A percentile compares a stretch with the other conserved stretches of the same genome.
Evolutionary conservation across 768 basidiomycete species (phyloP).

Genomic region (Tylopilus plumbeoviolaceoides): DNA sequence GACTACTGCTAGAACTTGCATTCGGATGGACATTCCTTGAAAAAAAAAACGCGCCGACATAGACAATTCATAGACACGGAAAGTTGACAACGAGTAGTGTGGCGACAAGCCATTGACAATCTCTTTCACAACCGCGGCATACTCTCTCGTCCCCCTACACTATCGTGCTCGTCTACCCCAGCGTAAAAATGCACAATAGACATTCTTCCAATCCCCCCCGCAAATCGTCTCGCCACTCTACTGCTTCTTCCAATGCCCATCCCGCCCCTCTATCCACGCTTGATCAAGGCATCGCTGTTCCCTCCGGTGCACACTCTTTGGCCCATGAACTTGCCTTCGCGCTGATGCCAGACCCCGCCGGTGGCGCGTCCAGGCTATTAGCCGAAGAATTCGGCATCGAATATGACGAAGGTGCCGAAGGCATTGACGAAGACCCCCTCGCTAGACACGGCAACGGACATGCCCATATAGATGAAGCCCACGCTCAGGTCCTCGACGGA

Average conservation of each 20-base stretch:
- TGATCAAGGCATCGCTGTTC: slow-evolving; percentile 29
- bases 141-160: slow-evolving; percentile 2
- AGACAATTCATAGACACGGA: slow-evolving; percentile 1
- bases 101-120: slow-evolving; percentile 2
- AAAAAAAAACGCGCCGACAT: slow-evolving; percentile 14
- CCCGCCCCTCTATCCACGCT: slow-evolving; percentile 30
- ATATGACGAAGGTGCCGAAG: slow-evolving; percentile 83
- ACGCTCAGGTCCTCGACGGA: slow-evolving; percentile 26
- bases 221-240: slow-evolving; percentile 30
- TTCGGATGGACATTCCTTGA: slow-evolving; percentile 29
- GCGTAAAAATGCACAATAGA: slow-evolving; percentile 24
- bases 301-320: slow-evolving; percentile 52
- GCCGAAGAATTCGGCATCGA: slow-evolving; percentile 90
- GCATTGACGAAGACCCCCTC: slow-evolving; percentile 46
- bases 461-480: slow-evolving; percentile 26
- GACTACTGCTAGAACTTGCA: background rate
- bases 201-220: slow-evolving; percentile 26
- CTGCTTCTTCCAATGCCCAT: slow-evolving; percentile 19
- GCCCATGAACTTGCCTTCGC: slow-evolving; percentile 87
- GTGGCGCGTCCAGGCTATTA: slow-evolving; percentile 63
- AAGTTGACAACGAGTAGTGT: slow-evolving; percentile 1
- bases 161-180: background rate
- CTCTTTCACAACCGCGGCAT: slow-evolving; percentile 9
- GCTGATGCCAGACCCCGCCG: slow-evolving; percentile 81
- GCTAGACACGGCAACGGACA: slow-evolving; percentile 27